phyloP scores from a whole-genome alignment of 2,329 filamentous ascomycete genomes.

The Xylaria sp. region DNA sequence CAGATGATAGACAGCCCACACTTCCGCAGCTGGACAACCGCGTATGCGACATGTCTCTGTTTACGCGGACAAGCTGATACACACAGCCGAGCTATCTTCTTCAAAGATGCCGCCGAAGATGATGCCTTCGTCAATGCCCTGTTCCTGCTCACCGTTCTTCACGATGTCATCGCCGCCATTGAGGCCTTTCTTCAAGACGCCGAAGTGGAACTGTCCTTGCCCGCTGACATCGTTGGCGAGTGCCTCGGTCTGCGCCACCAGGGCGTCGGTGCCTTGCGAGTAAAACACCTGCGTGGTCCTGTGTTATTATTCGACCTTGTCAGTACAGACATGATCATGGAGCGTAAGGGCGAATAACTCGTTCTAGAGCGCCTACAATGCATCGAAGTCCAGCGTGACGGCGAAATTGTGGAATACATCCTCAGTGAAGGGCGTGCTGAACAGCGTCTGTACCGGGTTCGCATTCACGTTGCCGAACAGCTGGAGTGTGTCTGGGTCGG shows the following conservation, averaged over 20 bases:
- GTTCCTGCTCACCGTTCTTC: slow-evolving; percentile 29
- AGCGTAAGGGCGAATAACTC: neutral
- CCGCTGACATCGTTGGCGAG: slow-evolving; percentile 28
- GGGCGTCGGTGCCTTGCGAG: slow-evolving; percentile 19
- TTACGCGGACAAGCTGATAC: slow-evolving; percentile 29
- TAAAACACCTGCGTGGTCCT: slow-evolving; percentile 32
- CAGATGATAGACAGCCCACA: neutral
- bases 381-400: slow-evolving; percentile 27
- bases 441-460: slow-evolving; percentile 23
- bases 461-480: slow-evolving; percentile 29
- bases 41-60: neutral
- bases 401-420: slow-evolving; percentile 30
- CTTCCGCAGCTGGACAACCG: neutral
- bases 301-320: slow-evolving; percentile 2
- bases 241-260: slow-evolving; percentile 25
- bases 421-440: slow-evolving; percentile 28
- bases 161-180: slow-evolving; percentile 28
- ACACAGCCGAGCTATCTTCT: slow-evolving; percentile 27
- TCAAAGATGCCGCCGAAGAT: slow-evolving; percentile 32
- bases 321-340: neutral
- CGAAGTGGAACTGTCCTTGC: slow-evolving; percentile 30
- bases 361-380: slow-evolving; percentile 15
- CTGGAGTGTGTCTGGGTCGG: slow-evolving; percentile 28
- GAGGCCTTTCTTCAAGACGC: slow-evolving; percentile 30
- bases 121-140: slow-evolving; percentile 25